A percentile compares a stretch with the other conserved stretches of the same genome.
Conservation (phyloP, 2,329 filamentous ascomycete species). For the Coniella lustricola region DNA sequence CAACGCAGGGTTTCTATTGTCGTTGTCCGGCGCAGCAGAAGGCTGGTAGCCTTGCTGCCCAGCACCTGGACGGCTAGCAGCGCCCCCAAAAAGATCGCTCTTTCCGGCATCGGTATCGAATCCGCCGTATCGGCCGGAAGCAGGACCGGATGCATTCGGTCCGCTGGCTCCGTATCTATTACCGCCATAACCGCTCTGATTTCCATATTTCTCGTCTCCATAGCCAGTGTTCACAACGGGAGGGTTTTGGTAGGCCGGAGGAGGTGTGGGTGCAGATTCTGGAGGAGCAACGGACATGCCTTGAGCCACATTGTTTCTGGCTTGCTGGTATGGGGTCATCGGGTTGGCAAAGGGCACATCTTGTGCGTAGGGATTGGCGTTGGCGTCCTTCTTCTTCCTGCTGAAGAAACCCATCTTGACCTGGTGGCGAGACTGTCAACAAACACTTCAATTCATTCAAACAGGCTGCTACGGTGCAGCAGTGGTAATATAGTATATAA, state of each 20-base stretch:
- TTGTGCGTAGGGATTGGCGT: slow-evolving; percentile 53
- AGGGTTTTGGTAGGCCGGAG: slow-evolving; percentile 21
- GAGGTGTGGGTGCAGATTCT: slow-evolving; percentile 24
- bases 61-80: slow-evolving; percentile 20
- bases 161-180: slow-evolving; percentile 43
- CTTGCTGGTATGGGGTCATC: slow-evolving; percentile 41
- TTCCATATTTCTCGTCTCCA: slow-evolving; percentile 46
- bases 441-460: neutral
- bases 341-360: slow-evolving; percentile 50
- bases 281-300: slow-evolving; percentile 16
- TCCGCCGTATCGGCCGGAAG: slow-evolving; percentile 55
- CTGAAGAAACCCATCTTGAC: slow-evolving; percentile 40
- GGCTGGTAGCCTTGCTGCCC: slow-evolving; percentile 10
- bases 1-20: neutral
- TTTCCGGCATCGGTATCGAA: slow-evolving; percentile 43
- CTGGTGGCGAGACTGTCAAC: slow-evolving; percentile 3
- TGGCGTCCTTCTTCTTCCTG: slow-evolving; percentile 36
- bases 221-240: slow-evolving; percentile 37
- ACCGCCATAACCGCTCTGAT: slow-evolving; percentile 42
- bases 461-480: neutral
- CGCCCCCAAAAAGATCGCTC: slow-evolving; percentile 51
- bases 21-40: neutral
- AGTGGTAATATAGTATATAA: neutral
- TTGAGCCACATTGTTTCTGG: slow-evolving; percentile 29
- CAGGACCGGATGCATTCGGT: slow-evolving; percentile 25